These are phyloP conservation scores for Trichoderma semiorbis DNA, from an alignment of 2,329 filamentous ascomycete genomes.

Conservation along the genomic window DNA sequence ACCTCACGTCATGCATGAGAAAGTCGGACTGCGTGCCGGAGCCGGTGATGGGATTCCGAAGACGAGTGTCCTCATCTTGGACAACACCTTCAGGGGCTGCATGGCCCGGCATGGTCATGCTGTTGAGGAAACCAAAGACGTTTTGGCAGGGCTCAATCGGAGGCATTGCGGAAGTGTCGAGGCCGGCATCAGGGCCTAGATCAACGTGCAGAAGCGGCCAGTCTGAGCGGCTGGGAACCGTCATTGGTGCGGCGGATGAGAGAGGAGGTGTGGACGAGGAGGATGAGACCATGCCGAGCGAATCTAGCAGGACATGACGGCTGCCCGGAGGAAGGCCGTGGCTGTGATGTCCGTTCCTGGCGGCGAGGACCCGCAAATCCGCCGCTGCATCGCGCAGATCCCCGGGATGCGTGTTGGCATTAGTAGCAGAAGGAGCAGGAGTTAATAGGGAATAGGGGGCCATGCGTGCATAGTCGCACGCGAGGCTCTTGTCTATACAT, in stretches of 20 bases:
- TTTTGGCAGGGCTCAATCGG: not conserved
- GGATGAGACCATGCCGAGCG: not conserved
- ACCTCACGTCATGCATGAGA: not conserved
- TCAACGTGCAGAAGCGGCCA: not conserved
- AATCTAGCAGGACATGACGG: not conserved
- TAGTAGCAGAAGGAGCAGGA: not conserved
- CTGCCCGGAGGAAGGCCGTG: not conserved
- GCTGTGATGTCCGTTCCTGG: not conserved
- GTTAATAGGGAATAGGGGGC: not conserved
- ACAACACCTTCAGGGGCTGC: not conserved
- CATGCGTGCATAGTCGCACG: constrained; percentile 17
- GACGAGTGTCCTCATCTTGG: not conserved
- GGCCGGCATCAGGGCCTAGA: not conserved
- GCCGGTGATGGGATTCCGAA: not conserved
- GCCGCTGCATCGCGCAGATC: not conserved
- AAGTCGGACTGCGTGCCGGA: not conserved
- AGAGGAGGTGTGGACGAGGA: not conserved
- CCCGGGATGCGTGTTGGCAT: not conserved
- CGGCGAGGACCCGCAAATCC: not conserved
- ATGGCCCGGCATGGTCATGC: not conserved
- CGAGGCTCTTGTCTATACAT: constrained; percentile 13
- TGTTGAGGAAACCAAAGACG: not conserved
- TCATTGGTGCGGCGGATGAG: not conserved
- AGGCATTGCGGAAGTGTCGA: not conserved
- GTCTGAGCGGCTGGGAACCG: not conserved